These are phyloP conservation scores for Daldinia sp. DNA, from an alignment of 2,329 filamentous ascomycete genomes.

Conservation along the genomic window DNA sequence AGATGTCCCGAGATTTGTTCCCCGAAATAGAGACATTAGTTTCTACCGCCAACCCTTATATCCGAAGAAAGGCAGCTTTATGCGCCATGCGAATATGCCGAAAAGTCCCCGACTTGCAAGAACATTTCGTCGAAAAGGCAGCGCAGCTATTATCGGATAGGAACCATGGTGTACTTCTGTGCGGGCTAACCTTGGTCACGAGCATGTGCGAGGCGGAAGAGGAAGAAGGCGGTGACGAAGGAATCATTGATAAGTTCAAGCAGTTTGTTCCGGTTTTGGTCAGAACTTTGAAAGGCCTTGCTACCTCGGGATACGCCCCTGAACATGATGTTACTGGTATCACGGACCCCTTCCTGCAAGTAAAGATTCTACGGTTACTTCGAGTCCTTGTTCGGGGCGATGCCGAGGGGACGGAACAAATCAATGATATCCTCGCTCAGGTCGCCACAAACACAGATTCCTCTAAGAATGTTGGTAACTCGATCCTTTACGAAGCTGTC, in stretches of 20 bases:
- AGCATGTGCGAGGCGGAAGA: conserved; percentile 96
- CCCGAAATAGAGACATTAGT: conserved; percentile 92
- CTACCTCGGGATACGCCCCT: conserved; percentile 94
- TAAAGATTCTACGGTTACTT: conserved; percentile 90
- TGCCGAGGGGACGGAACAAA: conserved; percentile 88
- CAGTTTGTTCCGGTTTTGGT: conserved; percentile 85
- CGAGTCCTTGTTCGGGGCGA: conserved; percentile 89
- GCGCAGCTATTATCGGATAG: conserved; percentile 87
- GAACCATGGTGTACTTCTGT: conserved; percentile 94
- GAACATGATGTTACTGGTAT: conserved; percentile 99
- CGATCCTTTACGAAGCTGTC: conserved; percentile 96
- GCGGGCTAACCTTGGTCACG: conserved; percentile 87
- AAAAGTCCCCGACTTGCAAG: conserved; percentile 95
- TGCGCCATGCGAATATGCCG: conserved; percentile 99
- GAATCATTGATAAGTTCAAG: conserved; percentile 89
- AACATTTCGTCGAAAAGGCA: conserved; percentile 96
- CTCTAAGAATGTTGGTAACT: conserved; percentile 98
- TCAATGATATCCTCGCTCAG: conserved; percentile 97
- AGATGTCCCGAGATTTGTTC: conserved; percentile 98
- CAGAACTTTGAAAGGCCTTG: conserved; percentile 88
- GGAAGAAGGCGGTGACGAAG: conserved; percentile 87
- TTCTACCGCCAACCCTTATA: conserved; percentile 96
- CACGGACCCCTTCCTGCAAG: conserved; percentile 95
- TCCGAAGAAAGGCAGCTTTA: conserved; percentile 94
- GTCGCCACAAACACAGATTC: conserved; percentile 98